Percentiles rank a stretch among this genome's conserved stretches.
Evolutionary conservation across 2,329 filamentous ascomycete genomes (phyloP).

Genomic region (Hypoxylon sp.): DNA sequence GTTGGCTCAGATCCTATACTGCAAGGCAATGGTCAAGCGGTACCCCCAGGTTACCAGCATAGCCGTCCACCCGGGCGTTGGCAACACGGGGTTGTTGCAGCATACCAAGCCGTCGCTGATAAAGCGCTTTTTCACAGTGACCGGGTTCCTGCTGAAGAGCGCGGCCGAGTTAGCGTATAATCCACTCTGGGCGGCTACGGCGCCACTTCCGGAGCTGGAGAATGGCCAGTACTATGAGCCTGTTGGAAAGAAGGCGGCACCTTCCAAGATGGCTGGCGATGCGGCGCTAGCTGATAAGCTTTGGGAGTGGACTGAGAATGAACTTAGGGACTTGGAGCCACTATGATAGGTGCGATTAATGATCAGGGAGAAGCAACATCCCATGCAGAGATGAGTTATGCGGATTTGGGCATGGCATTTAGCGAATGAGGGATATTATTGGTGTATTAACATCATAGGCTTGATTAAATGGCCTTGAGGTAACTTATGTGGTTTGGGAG

Average conservation of each 20-base stretch:
- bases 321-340: slow-evolving; percentile 36
- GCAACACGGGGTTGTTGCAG: slow-evolving; percentile 52
- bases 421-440: no score
- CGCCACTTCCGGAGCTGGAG: slow-evolving; percentile 42
- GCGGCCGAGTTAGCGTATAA: slow-evolving; percentile 55
- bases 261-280: slow-evolving; percentile 36
- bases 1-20: slow-evolving; percentile 63
- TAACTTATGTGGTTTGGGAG: no score
- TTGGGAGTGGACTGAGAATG: slow-evolving; percentile 53
- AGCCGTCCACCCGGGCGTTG: slow-evolving; percentile 60
- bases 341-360: slow-evolving; percentile 4
- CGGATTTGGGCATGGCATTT: no score
- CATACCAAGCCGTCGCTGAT: slow-evolving; percentile 40
- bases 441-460: no score
- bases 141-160: slow-evolving; percentile 40
- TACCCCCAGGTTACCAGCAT: slow-evolving; percentile 57
- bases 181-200: slow-evolving; percentile 58
- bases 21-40: slow-evolving; percentile 57
- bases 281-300: slow-evolving; percentile 47
- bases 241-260: slow-evolving; percentile 48
- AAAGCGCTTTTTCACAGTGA: slow-evolving; percentile 20
- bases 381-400: not conserved
- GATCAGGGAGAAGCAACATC: not conserved
- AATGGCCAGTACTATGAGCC: slow-evolving; percentile 57
- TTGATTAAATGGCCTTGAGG: no score